Conservation (phyloP, 305 asterid genomes). For the Solanum hybrid region DNA sequence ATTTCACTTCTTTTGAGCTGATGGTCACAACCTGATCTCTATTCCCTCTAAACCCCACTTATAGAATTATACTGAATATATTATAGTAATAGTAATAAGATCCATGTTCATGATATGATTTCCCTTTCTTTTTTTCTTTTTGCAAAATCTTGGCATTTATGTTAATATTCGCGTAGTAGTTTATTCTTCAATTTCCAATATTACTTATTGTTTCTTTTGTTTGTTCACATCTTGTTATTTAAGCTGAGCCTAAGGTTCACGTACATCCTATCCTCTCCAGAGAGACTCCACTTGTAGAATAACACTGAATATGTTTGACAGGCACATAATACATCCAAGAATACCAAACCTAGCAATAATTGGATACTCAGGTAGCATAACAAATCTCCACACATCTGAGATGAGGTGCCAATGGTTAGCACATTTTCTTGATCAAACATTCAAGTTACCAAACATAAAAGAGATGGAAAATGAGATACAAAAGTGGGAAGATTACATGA, state of each 20-base stretch:
- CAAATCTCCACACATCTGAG: conserved; percentile 42
- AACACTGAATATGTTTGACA: conserved; percentile 3
- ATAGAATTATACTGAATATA: neutral
- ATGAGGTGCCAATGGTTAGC: conserved; percentile 56
- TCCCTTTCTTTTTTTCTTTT: neutral
- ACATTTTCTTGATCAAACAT: conserved; percentile 25
- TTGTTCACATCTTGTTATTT: neutral
- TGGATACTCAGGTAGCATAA: conserved; percentile 45
- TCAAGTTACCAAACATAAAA: conserved; percentile 42
- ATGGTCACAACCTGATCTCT: neutral
- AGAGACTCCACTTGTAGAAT: neutral
- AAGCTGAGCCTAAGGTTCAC: neutral
- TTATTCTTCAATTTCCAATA: too few relatives aligned
- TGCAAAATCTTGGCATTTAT: neutral
- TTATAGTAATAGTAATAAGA: neutral
- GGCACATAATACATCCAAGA: conserved; percentile 59
- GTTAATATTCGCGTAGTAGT: neutral
- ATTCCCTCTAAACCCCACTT: neutral
- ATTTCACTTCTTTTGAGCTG: neutral
- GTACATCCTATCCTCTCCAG: neutral
- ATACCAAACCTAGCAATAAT: conserved; percentile 61
- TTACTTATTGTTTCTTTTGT: neutral
- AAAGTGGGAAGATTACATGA: conserved; percentile 48
- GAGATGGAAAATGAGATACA: conserved; percentile 49
- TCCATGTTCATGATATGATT: neutral